A percentile compares a stretch with the other conserved stretches of the same genome.
Conservation (phyloP, 2,329 filamentous ascomycete species). For the Tolypocladium pustulatum region DNA sequence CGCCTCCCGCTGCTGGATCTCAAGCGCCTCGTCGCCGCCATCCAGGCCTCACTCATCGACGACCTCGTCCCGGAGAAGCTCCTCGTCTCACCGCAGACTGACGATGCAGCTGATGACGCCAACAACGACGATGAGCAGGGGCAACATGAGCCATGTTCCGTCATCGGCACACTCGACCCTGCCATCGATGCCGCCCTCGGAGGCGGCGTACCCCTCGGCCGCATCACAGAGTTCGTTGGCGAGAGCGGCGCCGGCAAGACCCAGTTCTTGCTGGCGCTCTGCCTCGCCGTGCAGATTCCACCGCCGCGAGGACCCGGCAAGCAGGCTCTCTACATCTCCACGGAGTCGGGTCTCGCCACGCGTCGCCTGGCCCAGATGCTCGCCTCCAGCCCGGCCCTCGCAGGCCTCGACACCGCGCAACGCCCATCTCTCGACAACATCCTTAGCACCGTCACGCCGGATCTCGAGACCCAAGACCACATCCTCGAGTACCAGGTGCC, state of each 20-base stretch:
- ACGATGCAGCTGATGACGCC: background rate
- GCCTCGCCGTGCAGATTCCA: conserved; percentile 76
- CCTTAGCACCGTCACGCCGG: conserved; percentile 71
- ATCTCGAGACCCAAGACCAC: conserved; percentile 91
- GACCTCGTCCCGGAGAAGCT: conserved; percentile 33
- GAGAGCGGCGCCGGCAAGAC: conserved; percentile 95
- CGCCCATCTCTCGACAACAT: conserved; percentile 63
- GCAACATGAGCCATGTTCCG: background rate
- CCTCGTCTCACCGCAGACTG: background rate
- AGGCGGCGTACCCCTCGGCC: conserved; percentile 72
- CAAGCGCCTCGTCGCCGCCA: conserved; percentile 57
- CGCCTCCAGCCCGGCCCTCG: conserved; percentile 50
- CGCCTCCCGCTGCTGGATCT: conserved; percentile 73
- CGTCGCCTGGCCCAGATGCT: conserved; percentile 73
- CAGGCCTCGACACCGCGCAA: conserved; percentile 14
- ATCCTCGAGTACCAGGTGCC: conserved; percentile 90
- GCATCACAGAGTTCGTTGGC: conserved; percentile 81
- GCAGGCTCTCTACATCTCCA: conserved; percentile 86
- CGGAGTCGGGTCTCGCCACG: conserved; percentile 78
- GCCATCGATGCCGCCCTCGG: conserved; percentile 58
- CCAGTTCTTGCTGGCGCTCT: conserved; percentile 76
- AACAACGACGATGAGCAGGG: background rate
- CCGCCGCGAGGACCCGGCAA: conserved; percentile 59
- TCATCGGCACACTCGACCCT: conserved; percentile 72
- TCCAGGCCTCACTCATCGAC: conserved; percentile 56